phyloP scores from a whole-genome alignment of 2,329 filamentous ascomycete genomes.

The Teratosphaeria gauchensis region DNA sequence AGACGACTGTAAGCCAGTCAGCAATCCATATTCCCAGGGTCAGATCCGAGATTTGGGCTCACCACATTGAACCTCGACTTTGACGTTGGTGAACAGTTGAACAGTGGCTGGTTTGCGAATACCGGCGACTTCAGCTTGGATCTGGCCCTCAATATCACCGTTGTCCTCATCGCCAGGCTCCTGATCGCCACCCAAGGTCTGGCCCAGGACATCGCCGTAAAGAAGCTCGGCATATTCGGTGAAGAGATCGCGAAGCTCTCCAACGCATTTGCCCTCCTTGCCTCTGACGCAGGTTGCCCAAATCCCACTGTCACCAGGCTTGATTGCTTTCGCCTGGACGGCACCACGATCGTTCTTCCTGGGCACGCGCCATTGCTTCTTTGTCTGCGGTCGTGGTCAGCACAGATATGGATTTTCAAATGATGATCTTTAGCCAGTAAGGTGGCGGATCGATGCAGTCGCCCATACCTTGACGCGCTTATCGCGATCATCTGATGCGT shows the following conservation, averaged over 20 bases:
- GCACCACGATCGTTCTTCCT: conserved; percentile 22
- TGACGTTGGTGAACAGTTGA: conserved; percentile 44
- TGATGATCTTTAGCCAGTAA: neutral
- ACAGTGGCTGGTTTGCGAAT: conserved; percentile 45
- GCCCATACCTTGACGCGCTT: conserved; percentile 30
- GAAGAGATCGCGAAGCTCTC: conserved; percentile 58
- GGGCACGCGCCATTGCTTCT: conserved; percentile 36
- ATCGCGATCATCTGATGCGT: conserved; percentile 17
- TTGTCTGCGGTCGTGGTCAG: conserved; percentile 22
- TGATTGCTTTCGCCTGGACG: conserved; percentile 33
- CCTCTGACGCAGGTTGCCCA: conserved; percentile 69
- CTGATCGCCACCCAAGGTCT: conserved; percentile 17
- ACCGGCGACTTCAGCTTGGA: conserved; percentile 59
- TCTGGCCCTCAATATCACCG: conserved; percentile 60
- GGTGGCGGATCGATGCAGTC: neutral
- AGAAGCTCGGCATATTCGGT: conserved; percentile 54
- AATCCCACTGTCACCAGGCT: conserved; percentile 62
- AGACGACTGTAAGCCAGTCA: conserved; percentile 39
- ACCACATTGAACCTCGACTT: conserved; percentile 48
- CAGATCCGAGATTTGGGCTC: conserved; percentile 1
- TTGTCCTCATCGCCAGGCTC: conserved; percentile 29
- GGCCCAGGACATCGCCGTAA: conserved; percentile 36
- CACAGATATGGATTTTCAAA: neutral
- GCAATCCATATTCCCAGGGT: neutral
- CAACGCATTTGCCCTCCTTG: conserved; percentile 59